Percentiles rank a stretch among this genome's conserved stretches.
Evolutionary conservation across 2,329 filamentous ascomycete species (phyloP).

Genomic region (Cladosporium sphaerospermum): DNA sequence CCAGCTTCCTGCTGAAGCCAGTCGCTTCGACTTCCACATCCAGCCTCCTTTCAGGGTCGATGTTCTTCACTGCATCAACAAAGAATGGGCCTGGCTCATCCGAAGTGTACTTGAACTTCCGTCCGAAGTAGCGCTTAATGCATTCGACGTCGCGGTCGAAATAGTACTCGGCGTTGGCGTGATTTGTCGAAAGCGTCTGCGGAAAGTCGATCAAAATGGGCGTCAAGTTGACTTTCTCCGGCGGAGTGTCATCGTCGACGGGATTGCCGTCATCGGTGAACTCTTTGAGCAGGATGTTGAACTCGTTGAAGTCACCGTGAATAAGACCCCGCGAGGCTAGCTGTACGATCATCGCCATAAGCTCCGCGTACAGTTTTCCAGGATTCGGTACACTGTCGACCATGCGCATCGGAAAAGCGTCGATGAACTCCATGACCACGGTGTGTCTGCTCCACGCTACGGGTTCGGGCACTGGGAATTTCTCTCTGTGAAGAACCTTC

Average conservation of each 20-base stretch:
- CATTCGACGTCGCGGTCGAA: slow-evolving; percentile 95
- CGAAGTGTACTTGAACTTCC: slow-evolving; percentile 80
- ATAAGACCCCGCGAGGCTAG: slow-evolving; percentile 84
- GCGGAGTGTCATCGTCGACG: slow-evolving; percentile 21
- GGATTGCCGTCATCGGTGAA: slow-evolving; percentile 8
- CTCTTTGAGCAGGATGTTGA: slow-evolving; percentile 94
- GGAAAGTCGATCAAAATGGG: slow-evolving; percentile 96
- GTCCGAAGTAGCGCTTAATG: slow-evolving; percentile 87
- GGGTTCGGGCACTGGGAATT: slow-evolving; percentile 84
- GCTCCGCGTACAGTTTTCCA: slow-evolving; percentile 78
- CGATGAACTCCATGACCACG: slow-evolving; percentile 89
- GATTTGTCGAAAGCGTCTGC: slow-evolving; percentile 95
- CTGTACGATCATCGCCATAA: slow-evolving; percentile 78
- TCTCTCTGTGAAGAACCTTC: slow-evolving; percentile 74
- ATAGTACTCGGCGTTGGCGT: slow-evolving; percentile 90
- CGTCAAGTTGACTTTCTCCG: slow-evolving; percentile 51
- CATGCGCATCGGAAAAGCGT: slow-evolving; percentile 86
- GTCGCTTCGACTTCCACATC: slow-evolving; percentile 88
- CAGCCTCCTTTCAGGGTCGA: slow-evolving; percentile 63
- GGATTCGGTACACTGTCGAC: slow-evolving; percentile 79
- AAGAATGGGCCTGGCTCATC: slow-evolving; percentile 81
- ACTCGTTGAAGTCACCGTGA: slow-evolving; percentile 98
- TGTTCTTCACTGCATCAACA: slow-evolving; percentile 69
- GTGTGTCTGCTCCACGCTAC: slow-evolving; percentile 88
- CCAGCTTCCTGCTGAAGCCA: slow-evolving; percentile 94